Conservation (phyloP, 2,329 filamentous ascomycete species). For the Colletotrichum chlorophyti region DNA sequence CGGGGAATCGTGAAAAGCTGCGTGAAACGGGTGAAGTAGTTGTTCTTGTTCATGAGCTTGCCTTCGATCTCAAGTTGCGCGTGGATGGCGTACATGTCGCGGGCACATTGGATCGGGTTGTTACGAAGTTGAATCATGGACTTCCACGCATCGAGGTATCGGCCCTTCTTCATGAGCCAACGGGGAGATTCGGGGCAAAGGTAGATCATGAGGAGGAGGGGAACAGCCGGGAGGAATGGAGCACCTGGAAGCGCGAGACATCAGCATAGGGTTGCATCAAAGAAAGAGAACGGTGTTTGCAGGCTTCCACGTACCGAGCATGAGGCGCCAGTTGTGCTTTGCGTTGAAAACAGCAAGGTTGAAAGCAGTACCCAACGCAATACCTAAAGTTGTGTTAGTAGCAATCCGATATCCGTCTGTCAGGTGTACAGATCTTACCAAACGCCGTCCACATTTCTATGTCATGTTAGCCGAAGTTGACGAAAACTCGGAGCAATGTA, state of each 20-base stretch:
- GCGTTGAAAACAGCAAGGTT: conserved; percentile 53
- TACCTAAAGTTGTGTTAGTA: conserved; percentile 42
- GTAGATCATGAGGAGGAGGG: conserved; percentile 64
- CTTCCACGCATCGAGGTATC: conserved; percentile 65
- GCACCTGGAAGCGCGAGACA: neutral
- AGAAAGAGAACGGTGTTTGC: neutral
- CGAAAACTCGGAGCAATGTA: neutral
- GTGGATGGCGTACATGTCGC: conserved; percentile 70
- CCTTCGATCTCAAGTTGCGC: conserved; percentile 68
- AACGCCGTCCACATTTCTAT: conserved; percentile 69
- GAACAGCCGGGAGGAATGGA: conserved; percentile 51
- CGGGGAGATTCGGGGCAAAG: conserved; percentile 71
- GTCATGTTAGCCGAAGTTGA: neutral
- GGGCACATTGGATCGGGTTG: conserved; percentile 62
- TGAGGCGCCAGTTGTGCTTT: conserved; percentile 44
- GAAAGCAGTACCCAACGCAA: conserved; percentile 59
- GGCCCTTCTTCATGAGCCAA: conserved; percentile 72
- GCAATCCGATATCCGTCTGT: too few relatives aligned
- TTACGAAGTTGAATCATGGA: conserved; percentile 60
- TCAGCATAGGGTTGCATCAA: neutral
- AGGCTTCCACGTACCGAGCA: conserved; percentile 39
- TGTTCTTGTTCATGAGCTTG: conserved; percentile 55
- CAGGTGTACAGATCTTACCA: too few relatives aligned
- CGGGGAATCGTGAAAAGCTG: conserved; percentile 75
- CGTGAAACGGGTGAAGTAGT: conserved; percentile 66